Evolutionary conservation across 495 filamentous ascomycete genomes (phyloP), one percentile per base, ranked within the genome.

Genomic region (Opeltia flavorubescens): DNA sequence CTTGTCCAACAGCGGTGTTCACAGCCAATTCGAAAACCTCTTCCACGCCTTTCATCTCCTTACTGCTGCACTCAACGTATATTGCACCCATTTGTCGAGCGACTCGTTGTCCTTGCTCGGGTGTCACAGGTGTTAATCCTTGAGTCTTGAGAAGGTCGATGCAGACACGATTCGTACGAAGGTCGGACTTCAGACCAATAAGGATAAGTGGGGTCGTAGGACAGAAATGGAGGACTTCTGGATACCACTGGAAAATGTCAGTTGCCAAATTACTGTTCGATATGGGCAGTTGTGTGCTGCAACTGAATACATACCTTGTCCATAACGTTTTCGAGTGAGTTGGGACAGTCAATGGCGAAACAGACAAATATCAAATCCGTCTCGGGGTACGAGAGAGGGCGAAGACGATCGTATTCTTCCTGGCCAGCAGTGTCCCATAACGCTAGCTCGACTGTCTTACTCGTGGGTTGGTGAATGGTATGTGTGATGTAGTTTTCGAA

Each of bases 401-500:
- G 81, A 51, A 98, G 69, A 53, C 91, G 83, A 63, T 98, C 91
- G 63, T 98, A 98, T 67, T 96, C 93, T 65, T 98, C 91, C 65
- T 98, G 91, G 28, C 91, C 91, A 55, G 91, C 91, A 24, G 91
- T 98, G 69, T 98, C 91, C 91, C 91, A 98, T 21, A 98, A 77
- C 13, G 91, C 91, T 35, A 98, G 74, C 67, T 98, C 91, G 44
- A 96, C 85, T 29, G 78, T 88, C 71, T 95, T 95, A 52, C 91
- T 88, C 21, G 82, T 84, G 8, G 76, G 69, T 55, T 80, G 77
- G 60, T 98, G 93, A 30, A 75, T 77, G 45, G 87, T 91, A 65
- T 95, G 87, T 30, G 91, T 94, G 66, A 96, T 96, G 73, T 98
- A 98, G 68, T 98, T 98, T 59, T 98, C 91, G 61, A 98, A 98